Evolutionary conservation across 2,329 filamentous ascomycete species (phyloP).

Genomic region (Penicillium polonicum): DNA sequence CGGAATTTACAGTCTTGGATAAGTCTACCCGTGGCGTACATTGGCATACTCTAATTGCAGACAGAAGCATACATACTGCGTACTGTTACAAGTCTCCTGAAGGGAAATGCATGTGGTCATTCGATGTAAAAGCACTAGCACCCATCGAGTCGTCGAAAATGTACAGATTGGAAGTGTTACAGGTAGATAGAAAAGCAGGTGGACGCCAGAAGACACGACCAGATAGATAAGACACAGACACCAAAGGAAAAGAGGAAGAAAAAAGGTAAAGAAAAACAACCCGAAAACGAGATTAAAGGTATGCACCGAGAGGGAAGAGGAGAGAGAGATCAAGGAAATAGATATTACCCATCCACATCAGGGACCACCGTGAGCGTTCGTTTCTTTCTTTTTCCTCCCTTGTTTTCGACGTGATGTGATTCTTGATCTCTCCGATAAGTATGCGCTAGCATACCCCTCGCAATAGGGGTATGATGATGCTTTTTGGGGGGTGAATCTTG

Average conservation of each 20-base stretch:
- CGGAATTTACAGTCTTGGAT: background rate
- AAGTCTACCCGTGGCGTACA: background rate
- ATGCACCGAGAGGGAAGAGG: conserved; percentile 21
- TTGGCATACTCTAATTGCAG: background rate
- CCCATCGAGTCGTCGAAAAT: conserved; percentile 32
- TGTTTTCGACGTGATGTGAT: conserved; percentile 17
- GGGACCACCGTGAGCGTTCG: conserved; percentile 7
- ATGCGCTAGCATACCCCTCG: conserved; percentile 11
- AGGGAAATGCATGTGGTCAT: conserved; percentile 22
- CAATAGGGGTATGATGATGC: conserved; percentile 12
- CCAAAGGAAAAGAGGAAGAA: conserved; percentile 6
- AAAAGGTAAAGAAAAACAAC: conserved; percentile 6
- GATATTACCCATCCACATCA: conserved; percentile 13
- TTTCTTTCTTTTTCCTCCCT: conserved; percentile 14
- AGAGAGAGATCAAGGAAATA: conserved; percentile 15
- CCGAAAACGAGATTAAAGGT: conserved; percentile 11
- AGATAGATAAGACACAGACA: conserved; percentile 13
- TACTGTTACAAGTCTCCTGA: background rate
- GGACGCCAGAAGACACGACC: conserved; percentile 15
- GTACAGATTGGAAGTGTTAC: conserved; percentile 30
- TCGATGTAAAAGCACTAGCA: conserved; percentile 21
- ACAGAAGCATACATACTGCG: no score
- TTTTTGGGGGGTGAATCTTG: conserved; percentile 12
- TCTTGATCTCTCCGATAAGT: conserved; percentile 13
- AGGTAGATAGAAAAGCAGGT: conserved; percentile 15